phyloP scores from a whole-genome alignment of 2,329 filamentous ascomycete species.

The Fusarium robinianum region DNA sequence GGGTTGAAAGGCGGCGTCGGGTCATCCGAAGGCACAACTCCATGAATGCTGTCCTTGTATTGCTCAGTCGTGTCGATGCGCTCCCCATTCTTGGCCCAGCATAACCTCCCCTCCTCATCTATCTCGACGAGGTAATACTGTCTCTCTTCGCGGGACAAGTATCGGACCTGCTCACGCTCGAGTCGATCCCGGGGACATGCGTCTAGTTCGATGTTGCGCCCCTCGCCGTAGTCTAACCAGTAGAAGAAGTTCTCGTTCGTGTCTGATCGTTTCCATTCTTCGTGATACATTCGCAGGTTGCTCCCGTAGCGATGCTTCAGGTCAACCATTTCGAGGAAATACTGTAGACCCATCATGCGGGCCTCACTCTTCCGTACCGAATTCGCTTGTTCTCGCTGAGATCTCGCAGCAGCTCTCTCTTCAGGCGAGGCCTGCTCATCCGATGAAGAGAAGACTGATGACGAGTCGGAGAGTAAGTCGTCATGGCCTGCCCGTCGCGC shows the following conservation, averaged over 20 bases:
- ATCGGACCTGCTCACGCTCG: constrained; percentile 79
- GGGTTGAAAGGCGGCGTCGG: constrained; percentile 58
- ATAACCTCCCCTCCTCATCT: constrained; percentile 73
- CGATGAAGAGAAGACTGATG: constrained; percentile 36
- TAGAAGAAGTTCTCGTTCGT: constrained; percentile 92
- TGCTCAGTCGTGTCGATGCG: constrained; percentile 75
- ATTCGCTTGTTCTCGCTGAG: constrained; percentile 54
- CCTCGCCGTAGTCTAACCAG: constrained; percentile 85
- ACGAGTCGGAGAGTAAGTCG: constrained; percentile 54
- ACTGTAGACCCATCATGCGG: constrained; percentile 82
- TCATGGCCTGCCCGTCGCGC: constrained; percentile 74
- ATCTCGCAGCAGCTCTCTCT: constrained; percentile 45
- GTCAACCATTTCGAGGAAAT: constrained; percentile 86
- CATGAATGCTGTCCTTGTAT: constrained; percentile 80
- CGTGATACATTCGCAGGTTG: constrained; percentile 80
- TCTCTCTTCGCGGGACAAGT: constrained; percentile 81
- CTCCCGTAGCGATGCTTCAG: constrained; percentile 85
- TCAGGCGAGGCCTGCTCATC: constrained; percentile 42
- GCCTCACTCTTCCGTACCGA: constrained; percentile 66
- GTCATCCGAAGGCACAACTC: constrained; percentile 67
- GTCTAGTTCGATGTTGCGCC: constrained; percentile 69
- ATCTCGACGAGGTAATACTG: constrained; percentile 79
- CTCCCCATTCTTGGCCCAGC: constrained; percentile 83
- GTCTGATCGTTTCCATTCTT: constrained; percentile 76
- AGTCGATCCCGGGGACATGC: constrained; percentile 74